phyloP scores from a whole-genome alignment of 768 basidiomycete species.

The Filobasidium floriforme region DNA sequence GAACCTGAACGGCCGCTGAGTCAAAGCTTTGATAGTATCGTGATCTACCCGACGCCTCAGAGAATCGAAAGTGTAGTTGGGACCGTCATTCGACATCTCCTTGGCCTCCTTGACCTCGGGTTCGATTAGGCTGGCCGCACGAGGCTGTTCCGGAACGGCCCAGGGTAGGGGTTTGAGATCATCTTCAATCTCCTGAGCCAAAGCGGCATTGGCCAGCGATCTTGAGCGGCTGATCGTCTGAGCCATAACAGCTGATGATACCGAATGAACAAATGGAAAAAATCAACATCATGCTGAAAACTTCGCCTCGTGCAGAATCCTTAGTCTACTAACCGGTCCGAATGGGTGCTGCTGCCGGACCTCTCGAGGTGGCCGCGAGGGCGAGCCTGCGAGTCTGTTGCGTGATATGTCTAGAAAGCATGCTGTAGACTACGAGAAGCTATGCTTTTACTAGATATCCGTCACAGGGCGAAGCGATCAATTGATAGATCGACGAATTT shows the following conservation, averaged over 20 bases:
- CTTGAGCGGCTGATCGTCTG: not conserved
- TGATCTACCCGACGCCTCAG: slow-evolving; percentile 44
- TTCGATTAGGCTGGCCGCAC: not conserved
- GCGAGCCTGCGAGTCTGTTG: not conserved
- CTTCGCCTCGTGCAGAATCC: not conserved
- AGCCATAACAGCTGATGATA: not conserved
- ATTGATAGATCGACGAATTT: too few relatives aligned
- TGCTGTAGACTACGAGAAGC: not conserved
- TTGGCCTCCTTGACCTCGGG: not conserved
- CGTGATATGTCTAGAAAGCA: slow-evolving; percentile 3
- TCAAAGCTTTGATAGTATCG: slow-evolving; percentile 56
- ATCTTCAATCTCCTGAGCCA: not conserved
- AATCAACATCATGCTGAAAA: not conserved
- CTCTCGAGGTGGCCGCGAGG: not conserved
- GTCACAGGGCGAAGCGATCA: too few relatives aligned
- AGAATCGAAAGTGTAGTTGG: slow-evolving; percentile 37
- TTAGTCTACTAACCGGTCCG: not conserved
- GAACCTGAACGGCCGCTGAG: slow-evolving; percentile 58
- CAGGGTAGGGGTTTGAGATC: slow-evolving; percentile 2
- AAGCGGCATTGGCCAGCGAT: not conserved
- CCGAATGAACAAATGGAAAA: not conserved
- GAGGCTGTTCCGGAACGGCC: not conserved
- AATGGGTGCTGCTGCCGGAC: not conserved
- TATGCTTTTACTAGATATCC: too few relatives aligned
- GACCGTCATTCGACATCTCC: not conserved